These are phyloP conservation scores for Pueraria montana DNA, from an alignment of 306 rosid species.

Conservation along the genomic window DNA sequence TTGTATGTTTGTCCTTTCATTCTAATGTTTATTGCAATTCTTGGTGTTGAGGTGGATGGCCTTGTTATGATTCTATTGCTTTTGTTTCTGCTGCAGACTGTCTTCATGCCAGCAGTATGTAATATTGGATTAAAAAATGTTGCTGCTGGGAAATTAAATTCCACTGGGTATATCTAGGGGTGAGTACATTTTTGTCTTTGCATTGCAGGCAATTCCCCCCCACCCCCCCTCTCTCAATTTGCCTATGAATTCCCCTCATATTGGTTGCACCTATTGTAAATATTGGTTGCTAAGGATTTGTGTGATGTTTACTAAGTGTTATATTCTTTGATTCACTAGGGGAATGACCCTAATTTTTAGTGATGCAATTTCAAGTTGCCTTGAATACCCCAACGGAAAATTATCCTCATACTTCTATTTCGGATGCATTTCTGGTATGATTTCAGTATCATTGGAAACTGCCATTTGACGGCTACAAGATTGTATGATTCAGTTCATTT, in stretches of 20 bases:
- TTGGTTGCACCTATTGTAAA: constrained; percentile 15
- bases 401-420: neutral
- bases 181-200: constrained; percentile 39
- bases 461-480: neutral
- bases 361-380: constrained; percentile 10
- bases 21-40: constrained; percentile 13
- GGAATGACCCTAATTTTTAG: neutral
- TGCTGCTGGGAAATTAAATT: constrained; percentile 37
- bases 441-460: constrained; percentile 28
- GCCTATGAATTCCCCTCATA: constrained; percentile 27
- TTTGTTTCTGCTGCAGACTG: constrained; percentile 54
- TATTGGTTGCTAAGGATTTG: constrained; percentile 22
- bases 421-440: constrained; percentile 5
- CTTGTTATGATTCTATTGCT: constrained; percentile 29
- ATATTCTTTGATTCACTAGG: neutral
- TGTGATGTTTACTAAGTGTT: constrained; percentile 4
- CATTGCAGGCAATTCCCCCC: neutral
- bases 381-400: neutral
- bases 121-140: constrained; percentile 38
- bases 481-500: neutral
- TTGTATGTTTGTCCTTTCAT: constrained; percentile 14
- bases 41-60: constrained; percentile 41
- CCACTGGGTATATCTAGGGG: constrained; percentile 33
- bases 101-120: constrained; percentile 34
- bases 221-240: neutral